Evolutionary conservation across 2,329 filamentous ascomycete species (phyloP).

Genomic region (Aureobasidium sp.): DNA sequence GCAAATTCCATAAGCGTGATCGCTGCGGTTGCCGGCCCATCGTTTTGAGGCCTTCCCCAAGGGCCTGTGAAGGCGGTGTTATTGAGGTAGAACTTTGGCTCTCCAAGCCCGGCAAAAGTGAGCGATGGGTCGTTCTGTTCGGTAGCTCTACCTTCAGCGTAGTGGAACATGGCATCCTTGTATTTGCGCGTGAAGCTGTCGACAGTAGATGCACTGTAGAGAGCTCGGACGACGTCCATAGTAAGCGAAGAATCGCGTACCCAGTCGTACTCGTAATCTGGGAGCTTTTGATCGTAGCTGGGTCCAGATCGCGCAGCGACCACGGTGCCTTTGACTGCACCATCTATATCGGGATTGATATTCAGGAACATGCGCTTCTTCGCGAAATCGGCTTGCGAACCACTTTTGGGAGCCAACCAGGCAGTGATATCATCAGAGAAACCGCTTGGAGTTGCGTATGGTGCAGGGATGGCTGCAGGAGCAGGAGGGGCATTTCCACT

Average conservation of each 20-base stretch:
- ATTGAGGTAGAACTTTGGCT: slow-evolving; percentile 31
- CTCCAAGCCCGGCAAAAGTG: slow-evolving; percentile 26
- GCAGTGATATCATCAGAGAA: slow-evolving; percentile 28
- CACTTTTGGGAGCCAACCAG: slow-evolving; percentile 22
- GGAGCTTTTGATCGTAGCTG: slow-evolving; percentile 23
- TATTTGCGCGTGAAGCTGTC: slow-evolving; percentile 22
- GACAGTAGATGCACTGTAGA: slow-evolving; percentile 24
- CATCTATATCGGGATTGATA: slow-evolving; percentile 27
- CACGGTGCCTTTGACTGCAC: slow-evolving; percentile 26
- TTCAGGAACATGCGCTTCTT: slow-evolving; percentile 29
- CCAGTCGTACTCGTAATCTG: slow-evolving; percentile 32
- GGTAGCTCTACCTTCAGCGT: slow-evolving; percentile 24
- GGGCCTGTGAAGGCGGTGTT: slow-evolving; percentile 27
- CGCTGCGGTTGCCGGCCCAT: slow-evolving; percentile 28
- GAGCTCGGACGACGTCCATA: slow-evolving; percentile 26
- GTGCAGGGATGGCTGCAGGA: slow-evolving; percentile 23
- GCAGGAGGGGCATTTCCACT: slow-evolving; percentile 22
- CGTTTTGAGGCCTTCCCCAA: slow-evolving; percentile 31
- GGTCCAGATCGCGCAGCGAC: slow-evolving; percentile 28
- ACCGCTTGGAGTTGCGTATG: slow-evolving; percentile 26
- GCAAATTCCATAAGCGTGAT: slow-evolving; percentile 29
- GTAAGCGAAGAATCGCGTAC: slow-evolving; percentile 27
- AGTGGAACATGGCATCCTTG: slow-evolving; percentile 25
- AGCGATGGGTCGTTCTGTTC: slow-evolving; percentile 29
- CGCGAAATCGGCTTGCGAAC: slow-evolving; percentile 23